phyloP scores from a whole-genome alignment of 306 rosid species.

The Echinosophora koreensis region DNA sequence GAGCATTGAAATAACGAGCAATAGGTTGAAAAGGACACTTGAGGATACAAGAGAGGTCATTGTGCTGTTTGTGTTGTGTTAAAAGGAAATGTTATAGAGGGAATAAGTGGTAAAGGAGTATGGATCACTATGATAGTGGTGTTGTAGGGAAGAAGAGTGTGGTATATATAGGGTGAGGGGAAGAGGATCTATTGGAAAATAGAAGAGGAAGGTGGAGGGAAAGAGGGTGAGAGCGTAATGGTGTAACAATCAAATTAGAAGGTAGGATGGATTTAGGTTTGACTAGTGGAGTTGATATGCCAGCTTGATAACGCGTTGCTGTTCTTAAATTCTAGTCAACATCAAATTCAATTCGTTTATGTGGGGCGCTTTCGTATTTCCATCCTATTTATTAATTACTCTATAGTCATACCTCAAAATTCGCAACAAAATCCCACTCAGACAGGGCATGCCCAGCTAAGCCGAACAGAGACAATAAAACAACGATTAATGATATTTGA shows the following conservation, averaged over 20 bases:
- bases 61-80: slow-evolving; percentile 43
- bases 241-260: slow-evolving; percentile 6
- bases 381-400: background rate
- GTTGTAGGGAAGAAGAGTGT: background rate
- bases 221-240: background rate
- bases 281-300: slow-evolving; percentile 19
- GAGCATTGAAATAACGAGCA: slow-evolving; percentile 46
- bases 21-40: slow-evolving; percentile 7
- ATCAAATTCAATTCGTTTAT: background rate
- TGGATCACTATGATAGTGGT: background rate
- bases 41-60: slow-evolving; percentile 54
- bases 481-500: no score
- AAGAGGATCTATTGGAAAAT: background rate
- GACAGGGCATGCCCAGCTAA: no score
- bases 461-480: no score
- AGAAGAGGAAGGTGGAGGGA: slow-evolving; percentile 15
- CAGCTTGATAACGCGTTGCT: slow-evolving; percentile 60
- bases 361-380: slow-evolving; percentile 14
- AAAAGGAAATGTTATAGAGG: background rate
- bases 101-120: background rate
- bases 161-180: slow-evolving; percentile 33
- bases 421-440: background rate
- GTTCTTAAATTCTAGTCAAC: background rate
- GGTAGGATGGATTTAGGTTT: background rate
- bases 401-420: background rate